Conservation (phyloP, 1,139 yeast species). For the Suhomyces taliae region DNA sequence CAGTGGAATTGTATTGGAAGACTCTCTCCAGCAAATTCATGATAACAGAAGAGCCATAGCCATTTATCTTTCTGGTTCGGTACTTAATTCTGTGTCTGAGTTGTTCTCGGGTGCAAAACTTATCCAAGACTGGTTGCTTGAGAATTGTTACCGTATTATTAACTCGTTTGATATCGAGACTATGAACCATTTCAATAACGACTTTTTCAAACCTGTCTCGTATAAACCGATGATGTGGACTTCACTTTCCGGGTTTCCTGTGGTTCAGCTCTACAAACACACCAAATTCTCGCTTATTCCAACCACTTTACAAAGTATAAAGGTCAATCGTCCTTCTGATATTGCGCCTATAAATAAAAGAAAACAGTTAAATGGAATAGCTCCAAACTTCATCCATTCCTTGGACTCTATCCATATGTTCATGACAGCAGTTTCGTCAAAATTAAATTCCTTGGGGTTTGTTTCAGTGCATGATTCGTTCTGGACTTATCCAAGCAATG, state of each 20-base stretch:
- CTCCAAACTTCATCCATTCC: slow-evolving; percentile 49
- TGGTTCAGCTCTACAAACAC: slow-evolving; percentile 38
- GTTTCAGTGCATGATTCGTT: slow-evolving; percentile 47
- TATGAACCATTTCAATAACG: slow-evolving; percentile 13
- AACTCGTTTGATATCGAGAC: slow-evolving; percentile 27
- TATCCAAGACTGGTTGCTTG: slow-evolving; percentile 41
- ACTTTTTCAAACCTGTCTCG: slow-evolving; percentile 19
- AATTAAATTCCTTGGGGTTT: slow-evolving; percentile 24
- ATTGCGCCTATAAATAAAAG: slow-evolving; percentile 27
- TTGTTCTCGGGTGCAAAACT: slow-evolving; percentile 36
- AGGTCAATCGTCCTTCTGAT: slow-evolving; percentile 18
- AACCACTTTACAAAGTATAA: slow-evolving; percentile 30
- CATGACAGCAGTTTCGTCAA: slow-evolving; percentile 34
- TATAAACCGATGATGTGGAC: slow-evolving; percentile 47
- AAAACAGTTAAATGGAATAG: slow-evolving; percentile 40
- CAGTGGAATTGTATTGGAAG: no score
- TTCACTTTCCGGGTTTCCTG: slow-evolving; percentile 43
- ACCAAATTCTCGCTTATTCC: slow-evolving; percentile 15
- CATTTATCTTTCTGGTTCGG: slow-evolving; percentile 26
- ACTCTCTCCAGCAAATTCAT: neutral
- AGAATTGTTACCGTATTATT: slow-evolving; percentile 30
- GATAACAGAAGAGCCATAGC: slow-evolving; percentile 13
- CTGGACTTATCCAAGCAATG: slow-evolving; percentile 44
- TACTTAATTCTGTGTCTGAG: slow-evolving; percentile 33
- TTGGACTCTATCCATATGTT: slow-evolving; percentile 43